Conservation (phyloP, 441 rosid species). For the Gossypium trilobum region DNA sequence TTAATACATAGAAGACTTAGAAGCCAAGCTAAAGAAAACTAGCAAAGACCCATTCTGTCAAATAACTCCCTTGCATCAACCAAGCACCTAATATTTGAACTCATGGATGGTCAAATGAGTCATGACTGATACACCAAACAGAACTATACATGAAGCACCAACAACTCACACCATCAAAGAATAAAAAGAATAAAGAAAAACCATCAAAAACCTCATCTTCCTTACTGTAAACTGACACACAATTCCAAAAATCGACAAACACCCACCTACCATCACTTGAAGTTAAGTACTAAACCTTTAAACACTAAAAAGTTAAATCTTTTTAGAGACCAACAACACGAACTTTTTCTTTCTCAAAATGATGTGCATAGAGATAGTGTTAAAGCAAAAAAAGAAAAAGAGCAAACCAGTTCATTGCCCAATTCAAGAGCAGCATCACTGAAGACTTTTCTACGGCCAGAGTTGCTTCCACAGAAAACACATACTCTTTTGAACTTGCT, state of each 20-base stretch:
- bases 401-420: slow-evolving; percentile 80
- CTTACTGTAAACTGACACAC: neutral
- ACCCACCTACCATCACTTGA: neutral
- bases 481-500: slow-evolving; percentile 66
- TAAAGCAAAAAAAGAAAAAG: neutral
- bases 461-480: slow-evolving; percentile 86
- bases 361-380: slow-evolving; percentile 9
- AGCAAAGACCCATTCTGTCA: slow-evolving; percentile 7
- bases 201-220: neutral
- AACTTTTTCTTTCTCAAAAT: slow-evolving; percentile 6
- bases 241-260: neutral
- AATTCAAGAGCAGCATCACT: slow-evolving; percentile 80
- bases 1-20: neutral
- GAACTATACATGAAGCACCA: slow-evolving; percentile 7
- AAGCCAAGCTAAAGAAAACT: slow-evolving; percentile 6
- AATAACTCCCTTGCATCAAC: neutral
- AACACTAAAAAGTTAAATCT: neutral
- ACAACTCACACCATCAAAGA: neutral
- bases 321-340: neutral
- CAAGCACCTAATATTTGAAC: slow-evolving; percentile 9
- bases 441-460: slow-evolving; percentile 67
- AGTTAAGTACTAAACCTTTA: slow-evolving; percentile 4
- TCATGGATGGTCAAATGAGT: neutral
- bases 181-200: neutral
- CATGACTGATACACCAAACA: neutral